Percentiles rank a stretch among this genome's conserved stretches.
phyloP scores from a whole-genome alignment of 257 asterid species.

The Striga asiatica region DNA sequence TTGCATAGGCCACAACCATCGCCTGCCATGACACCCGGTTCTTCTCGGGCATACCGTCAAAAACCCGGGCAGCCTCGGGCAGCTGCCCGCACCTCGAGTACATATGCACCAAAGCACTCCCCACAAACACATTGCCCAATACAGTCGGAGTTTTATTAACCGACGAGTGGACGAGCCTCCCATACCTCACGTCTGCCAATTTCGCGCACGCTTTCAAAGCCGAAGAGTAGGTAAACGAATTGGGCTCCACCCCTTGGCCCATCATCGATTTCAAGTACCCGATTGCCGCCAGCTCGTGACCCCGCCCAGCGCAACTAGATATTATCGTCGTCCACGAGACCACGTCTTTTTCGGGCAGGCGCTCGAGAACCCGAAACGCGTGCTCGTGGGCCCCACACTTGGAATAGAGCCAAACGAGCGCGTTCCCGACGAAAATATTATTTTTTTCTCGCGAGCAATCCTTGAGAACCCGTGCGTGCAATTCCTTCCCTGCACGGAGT shows the following conservation, averaged over 20 bases:
- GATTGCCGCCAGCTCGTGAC: constrained; percentile 77
- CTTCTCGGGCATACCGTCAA: constrained; percentile 69
- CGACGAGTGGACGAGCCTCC: constrained; percentile 67
- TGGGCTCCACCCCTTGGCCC: constrained; percentile 76
- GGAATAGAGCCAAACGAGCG: constrained; percentile 81
- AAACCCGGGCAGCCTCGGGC: constrained; percentile 65
- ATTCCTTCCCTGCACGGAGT: constrained; percentile 58
- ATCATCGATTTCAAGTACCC: constrained; percentile 75
- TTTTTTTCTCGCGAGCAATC: constrained; percentile 29
- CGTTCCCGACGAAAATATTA: constrained; percentile 53
- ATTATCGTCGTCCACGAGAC: constrained; percentile 95
- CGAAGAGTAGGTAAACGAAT: constrained; percentile 74
- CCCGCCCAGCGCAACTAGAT: constrained; percentile 65
- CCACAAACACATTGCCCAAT: constrained; percentile 58
- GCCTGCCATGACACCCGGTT: constrained; percentile 72
- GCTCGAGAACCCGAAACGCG: constrained; percentile 60
- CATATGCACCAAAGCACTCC: constrained; percentile 89
- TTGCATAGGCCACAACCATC: constrained; percentile 69
- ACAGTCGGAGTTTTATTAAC: constrained; percentile 57
- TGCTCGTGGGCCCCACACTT: constrained; percentile 55
- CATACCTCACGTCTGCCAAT: constrained; percentile 47
- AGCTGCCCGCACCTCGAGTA: constrained; percentile 77
- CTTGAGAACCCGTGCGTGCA: constrained; percentile 69
- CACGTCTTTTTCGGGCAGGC: constrained; percentile 63
- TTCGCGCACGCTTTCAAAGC: constrained; percentile 86